A percentile compares a stretch with the other conserved stretches of the same genome.
phyloP scores from a whole-genome alignment of 495 filamentous ascomycete genomes.

The Penicillium mononematosum region DNA sequence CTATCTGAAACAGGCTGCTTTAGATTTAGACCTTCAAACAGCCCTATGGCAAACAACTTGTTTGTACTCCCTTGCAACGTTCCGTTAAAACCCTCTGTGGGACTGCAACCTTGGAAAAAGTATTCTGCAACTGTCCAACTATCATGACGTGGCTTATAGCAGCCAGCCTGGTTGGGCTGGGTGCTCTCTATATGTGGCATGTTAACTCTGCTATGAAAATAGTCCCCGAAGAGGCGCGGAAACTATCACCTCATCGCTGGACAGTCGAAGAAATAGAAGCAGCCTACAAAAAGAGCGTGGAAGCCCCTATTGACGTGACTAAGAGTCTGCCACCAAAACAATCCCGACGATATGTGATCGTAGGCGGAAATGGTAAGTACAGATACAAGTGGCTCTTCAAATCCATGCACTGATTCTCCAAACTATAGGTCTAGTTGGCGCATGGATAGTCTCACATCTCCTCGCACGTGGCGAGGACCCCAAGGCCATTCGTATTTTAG shows the following conservation, averaged over 20 bases:
- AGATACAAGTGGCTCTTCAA: not conserved
- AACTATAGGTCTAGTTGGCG: constrained; percentile 52
- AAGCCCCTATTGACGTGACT: constrained; percentile 46
- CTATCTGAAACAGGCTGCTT: not conserved
- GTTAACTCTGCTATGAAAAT: constrained; percentile 50
- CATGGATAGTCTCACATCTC: constrained; percentile 54
- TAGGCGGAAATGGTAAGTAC: constrained; percentile 56
- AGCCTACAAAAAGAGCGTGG: constrained; percentile 46
- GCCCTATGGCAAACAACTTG: not conserved
- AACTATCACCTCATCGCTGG: constrained; percentile 51
- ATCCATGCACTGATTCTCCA: constrained; percentile 5
- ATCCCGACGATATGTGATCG: constrained; percentile 55
- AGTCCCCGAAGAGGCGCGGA: constrained; percentile 46
- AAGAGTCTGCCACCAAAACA: constrained; percentile 53
- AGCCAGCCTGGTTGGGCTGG: constrained; percentile 26
- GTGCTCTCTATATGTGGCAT: constrained; percentile 47
- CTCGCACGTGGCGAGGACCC: constrained; percentile 54
- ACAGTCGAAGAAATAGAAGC: constrained; percentile 47
- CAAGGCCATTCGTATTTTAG: constrained; percentile 53
- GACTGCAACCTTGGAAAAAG: not conserved
- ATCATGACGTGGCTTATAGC: constrained; percentile 14
- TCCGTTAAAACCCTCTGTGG: not conserved
- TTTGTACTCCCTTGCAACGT: not conserved
- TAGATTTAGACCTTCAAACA: not conserved
- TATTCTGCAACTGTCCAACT: not conserved